These are phyloP conservation scores for Dichotomopilus funicola DNA, from an alignment of 2,329 filamentous ascomycete genomes.

Conservation along the genomic window DNA sequence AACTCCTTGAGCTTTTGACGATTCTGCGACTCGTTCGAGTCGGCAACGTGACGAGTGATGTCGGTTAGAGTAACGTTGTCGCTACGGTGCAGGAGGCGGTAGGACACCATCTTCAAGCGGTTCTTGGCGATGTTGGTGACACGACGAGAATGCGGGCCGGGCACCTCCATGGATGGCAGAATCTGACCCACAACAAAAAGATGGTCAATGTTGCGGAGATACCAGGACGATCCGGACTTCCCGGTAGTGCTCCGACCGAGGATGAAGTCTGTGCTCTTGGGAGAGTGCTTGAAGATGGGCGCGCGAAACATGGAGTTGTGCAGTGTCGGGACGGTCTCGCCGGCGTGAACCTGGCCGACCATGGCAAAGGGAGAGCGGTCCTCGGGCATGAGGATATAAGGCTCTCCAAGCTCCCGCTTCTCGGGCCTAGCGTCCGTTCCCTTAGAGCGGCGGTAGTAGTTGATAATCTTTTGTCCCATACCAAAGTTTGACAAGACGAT, in stretches of 20 bases:
- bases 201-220: conserved; percentile 82
- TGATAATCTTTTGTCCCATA: conserved; percentile 93
- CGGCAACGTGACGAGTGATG: conserved; percentile 86
- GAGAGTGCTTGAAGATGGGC: conserved; percentile 80
- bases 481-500: conserved; percentile 91
- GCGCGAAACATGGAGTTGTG: conserved; percentile 95
- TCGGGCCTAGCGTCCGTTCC: conserved; percentile 68
- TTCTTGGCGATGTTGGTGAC: conserved; percentile 97
- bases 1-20: conserved; percentile 97
- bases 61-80: conserved; percentile 68
- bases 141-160: conserved; percentile 86
- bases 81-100: conserved; percentile 76
- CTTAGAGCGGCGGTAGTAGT: conserved; percentile 84
- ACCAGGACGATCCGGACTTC: conserved; percentile 70
- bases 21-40: conserved; percentile 91
- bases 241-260: conserved; percentile 77
- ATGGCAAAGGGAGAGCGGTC: conserved; percentile 94
- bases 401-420: conserved; percentile 82
- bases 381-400: conserved; percentile 79
- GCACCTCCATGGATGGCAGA: conserved; percentile 86
- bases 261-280: conserved; percentile 77
- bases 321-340: conserved; percentile 82
- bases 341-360: conserved; percentile 87
- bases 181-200: conserved; percentile 88
- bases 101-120: conserved; percentile 91